Base-by-base conservation (phyloP, 768 basidiomycete genomes). In the Lentinula guzmanii region DNA sequence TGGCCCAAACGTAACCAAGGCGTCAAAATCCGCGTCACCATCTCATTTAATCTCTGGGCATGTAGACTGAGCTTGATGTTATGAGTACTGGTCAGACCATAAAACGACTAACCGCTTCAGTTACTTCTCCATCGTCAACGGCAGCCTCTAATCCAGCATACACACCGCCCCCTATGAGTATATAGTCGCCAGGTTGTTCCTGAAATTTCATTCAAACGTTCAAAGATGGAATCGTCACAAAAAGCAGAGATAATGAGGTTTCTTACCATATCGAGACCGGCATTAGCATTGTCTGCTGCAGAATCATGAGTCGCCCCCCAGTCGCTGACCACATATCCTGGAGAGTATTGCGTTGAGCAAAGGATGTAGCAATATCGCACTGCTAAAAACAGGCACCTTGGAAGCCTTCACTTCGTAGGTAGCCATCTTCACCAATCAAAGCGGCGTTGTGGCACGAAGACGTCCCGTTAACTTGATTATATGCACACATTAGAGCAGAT, bases 371-470 rank as follows among this genome's bases (percentile, higher is more conserved):
- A 16, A 24, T 21, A 52, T 48, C 50, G 45, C 4, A 43, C 21
- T 28, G 13, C 16, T 28, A 24, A 37, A 37, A 11, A 18, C 18
- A 67, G 15, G 15, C 51, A 75, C 80, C 80, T 70, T 77, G 70
- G 69, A 81, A 82, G 1, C 80, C 80, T 58, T 70, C 70, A 54
- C 67, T 71, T 45, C 70, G 74, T 59, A 81, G 65, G 21, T 77
- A 62, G 1, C 78, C 78, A 53, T 71, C 65, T 2, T 75, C 72
- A 15, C 79, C 78, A 42, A 87, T 68, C 13, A 82, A 70, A 42
- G 74, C 76, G 28, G 77, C 74, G 63, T 87, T 83, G 63, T 89
- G 85, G 67, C 87, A 89, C 0, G 86, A 82, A 13, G 84, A 87
- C 1, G 86, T 86, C 2, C 77, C 74, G 61, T 86, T 86, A 64